phyloP scores from a whole-genome alignment of 768 basidiomycete genomes.

The Dendrothele bispora region DNA sequence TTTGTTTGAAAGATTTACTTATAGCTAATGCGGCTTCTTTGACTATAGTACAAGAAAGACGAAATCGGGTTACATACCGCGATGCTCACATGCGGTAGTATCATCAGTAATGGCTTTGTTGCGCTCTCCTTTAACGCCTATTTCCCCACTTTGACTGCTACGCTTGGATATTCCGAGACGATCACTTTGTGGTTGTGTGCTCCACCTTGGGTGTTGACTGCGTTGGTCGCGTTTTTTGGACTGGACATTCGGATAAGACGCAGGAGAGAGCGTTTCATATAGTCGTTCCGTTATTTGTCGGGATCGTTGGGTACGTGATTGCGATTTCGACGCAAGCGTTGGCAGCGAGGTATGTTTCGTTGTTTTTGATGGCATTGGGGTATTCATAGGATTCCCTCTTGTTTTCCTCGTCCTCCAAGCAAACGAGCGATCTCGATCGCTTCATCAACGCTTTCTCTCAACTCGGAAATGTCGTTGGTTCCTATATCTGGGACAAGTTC shows the following conservation, averaged over 20 bases:
- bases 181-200: conserved; percentile 76
- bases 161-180: conserved; percentile 65
- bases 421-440: conserved; percentile 84
- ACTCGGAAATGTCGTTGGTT: conserved; percentile 81
- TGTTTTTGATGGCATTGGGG: conserved; percentile 79
- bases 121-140: conserved; percentile 77
- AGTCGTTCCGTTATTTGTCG: conserved; percentile 51
- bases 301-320: conserved; percentile 73
- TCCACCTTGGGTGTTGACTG: conserved; percentile 73
- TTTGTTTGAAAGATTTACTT: background rate
- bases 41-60: conserved; percentile 38
- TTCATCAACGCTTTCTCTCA: conserved; percentile 79
- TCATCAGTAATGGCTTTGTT: conserved; percentile 58
- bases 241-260: conserved; percentile 72
- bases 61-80: conserved; percentile 39
- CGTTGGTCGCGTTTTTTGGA: conserved; percentile 55
- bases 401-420: conserved; percentile 71
- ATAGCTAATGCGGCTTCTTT: conserved; percentile 42
- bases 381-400: conserved; percentile 58
- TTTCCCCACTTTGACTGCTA: conserved; percentile 75
- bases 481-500: no score
- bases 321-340: conserved; percentile 69
- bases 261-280: conserved; percentile 80
- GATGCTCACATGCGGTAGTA: conserved; percentile 47
- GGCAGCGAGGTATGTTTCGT: conserved; percentile 65